Conservation (phyloP, 805 yeast species). For the Peterozyma xylosa region DNA sequence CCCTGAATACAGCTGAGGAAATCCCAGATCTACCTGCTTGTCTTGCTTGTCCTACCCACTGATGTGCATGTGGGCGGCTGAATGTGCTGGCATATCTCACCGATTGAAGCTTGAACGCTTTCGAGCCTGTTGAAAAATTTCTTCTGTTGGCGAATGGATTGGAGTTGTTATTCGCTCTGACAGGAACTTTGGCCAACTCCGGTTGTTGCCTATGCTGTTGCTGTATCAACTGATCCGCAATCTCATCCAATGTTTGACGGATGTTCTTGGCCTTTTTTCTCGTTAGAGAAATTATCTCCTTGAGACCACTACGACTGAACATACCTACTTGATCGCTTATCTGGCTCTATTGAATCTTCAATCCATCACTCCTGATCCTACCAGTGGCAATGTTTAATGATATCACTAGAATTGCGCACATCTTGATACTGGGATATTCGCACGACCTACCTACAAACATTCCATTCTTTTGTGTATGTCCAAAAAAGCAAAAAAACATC, state of each 20-base stretch:
- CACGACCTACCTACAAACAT: no score
- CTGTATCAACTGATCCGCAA: slow-evolving; percentile 27
- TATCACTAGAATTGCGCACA: no score
- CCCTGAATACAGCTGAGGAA: no score
- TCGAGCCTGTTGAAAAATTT: slow-evolving; percentile 10
- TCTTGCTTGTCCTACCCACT: no score
- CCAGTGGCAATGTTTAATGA: no score
- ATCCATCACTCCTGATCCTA: no score
- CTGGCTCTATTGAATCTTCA: no score
- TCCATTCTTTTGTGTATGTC: no score
- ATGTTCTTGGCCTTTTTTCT: slow-evolving; percentile 38
- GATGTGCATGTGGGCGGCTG: slow-evolving; percentile 4
- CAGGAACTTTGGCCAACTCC: neutral
- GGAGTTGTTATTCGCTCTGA: neutral
- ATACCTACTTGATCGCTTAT: slow-evolving; percentile 9
- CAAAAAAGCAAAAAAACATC: no score
- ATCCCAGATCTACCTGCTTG: no score
- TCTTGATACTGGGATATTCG: no score
- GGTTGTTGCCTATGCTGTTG: slow-evolving; percentile 9
- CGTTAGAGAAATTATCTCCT: slow-evolving; percentile 37
- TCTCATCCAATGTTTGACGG: slow-evolving; percentile 39
- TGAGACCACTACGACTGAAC: slow-evolving; percentile 25
- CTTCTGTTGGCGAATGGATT: slow-evolving; percentile 14
- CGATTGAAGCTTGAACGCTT: slow-evolving; percentile 18
- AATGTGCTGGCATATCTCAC: slow-evolving; percentile 10